Percentiles rank a stretch among this genome's conserved stretches.
Conservation (phyloP, 2,329 filamentous ascomycete species). For the Arthrobotrys megalospora region DNA sequence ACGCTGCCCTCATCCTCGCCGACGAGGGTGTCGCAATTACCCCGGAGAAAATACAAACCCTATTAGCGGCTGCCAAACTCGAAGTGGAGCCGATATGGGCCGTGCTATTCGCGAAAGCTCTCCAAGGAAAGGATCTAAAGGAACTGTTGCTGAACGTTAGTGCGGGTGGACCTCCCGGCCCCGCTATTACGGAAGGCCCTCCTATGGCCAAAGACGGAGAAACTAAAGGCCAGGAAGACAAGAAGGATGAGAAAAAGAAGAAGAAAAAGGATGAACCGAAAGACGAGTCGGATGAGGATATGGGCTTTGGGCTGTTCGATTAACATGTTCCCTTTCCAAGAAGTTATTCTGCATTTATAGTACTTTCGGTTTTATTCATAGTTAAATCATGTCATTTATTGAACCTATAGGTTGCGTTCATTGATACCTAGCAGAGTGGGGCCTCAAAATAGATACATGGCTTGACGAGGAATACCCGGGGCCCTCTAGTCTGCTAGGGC, state of each 20-base stretch:
- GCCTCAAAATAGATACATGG: too few relatives aligned
- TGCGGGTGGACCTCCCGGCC: neutral
- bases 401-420: too few relatives aligned
- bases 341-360: too few relatives aligned
- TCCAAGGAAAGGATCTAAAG: slow-evolving; percentile 31
- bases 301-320: slow-evolving; percentile 85
- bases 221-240: neutral
- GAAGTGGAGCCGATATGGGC: slow-evolving; percentile 37
- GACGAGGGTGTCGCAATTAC: slow-evolving; percentile 19
- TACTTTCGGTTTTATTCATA: too few relatives aligned
- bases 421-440: too few relatives aligned
- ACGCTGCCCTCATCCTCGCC: slow-evolving; percentile 24
- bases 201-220: neutral
- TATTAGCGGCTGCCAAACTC: slow-evolving; percentile 26
- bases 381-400: too few relatives aligned
- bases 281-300: slow-evolving; percentile 83
- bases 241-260: slow-evolving; percentile 15
- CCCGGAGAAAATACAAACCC: slow-evolving; percentile 22
- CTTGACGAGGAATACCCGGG: too few relatives aligned
- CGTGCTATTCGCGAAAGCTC: slow-evolving; percentile 26
- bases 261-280: slow-evolving; percentile 71
- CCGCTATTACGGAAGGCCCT: neutral
- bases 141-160: slow-evolving; percentile 19
- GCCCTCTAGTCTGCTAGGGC: too few relatives aligned
- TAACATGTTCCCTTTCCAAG: slow-evolving; percentile 69